These are phyloP conservation scores for Magnolia changhungtana DNA, from an alignment of 164 flowering plant genomes.

Conservation along the genomic window DNA sequence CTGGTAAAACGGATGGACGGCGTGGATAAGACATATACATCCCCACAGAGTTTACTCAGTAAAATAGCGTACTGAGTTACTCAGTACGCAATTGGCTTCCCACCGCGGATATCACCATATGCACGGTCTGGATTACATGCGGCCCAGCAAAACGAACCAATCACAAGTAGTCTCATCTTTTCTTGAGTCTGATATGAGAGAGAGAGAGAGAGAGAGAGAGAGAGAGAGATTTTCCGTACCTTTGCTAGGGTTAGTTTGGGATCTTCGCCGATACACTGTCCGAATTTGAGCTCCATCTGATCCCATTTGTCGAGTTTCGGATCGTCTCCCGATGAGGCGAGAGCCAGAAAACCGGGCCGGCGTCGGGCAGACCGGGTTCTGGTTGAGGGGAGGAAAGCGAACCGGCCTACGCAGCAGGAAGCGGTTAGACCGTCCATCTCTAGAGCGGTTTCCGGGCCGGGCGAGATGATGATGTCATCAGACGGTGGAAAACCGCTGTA, in stretches of 20 bases:
- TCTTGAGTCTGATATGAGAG: too few relatives aligned
- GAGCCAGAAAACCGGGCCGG: constrained; percentile 25
- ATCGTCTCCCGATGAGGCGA: constrained; percentile 46
- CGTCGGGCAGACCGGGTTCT: constrained; percentile 10
- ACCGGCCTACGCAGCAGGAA: constrained; percentile 17
- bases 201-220: too few relatives aligned
- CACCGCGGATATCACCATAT: too few relatives aligned
- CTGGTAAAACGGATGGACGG: too few relatives aligned
- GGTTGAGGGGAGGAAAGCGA: constrained; percentile 12
- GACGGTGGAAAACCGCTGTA: neutral
- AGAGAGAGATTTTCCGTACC: constrained; percentile 31
- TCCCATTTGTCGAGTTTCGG: constrained; percentile 63
- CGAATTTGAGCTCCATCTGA: constrained; percentile 89
- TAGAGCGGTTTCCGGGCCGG: neutral
- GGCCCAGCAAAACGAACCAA: neutral
- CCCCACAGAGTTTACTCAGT: too few relatives aligned
- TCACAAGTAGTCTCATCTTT: neutral
- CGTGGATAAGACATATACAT: too few relatives aligned
- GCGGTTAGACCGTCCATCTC: constrained; percentile 43
- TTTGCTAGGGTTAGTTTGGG: constrained; percentile 90
- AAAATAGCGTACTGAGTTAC: too few relatives aligned
- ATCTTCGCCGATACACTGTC: constrained; percentile 84
- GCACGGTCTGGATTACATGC: neutral
- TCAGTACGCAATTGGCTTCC: too few relatives aligned
- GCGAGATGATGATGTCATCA: neutral